These are phyloP conservation scores for Nicotiana rustica DNA, from an alignment of 305 asterid species.

Conservation along the genomic window DNA sequence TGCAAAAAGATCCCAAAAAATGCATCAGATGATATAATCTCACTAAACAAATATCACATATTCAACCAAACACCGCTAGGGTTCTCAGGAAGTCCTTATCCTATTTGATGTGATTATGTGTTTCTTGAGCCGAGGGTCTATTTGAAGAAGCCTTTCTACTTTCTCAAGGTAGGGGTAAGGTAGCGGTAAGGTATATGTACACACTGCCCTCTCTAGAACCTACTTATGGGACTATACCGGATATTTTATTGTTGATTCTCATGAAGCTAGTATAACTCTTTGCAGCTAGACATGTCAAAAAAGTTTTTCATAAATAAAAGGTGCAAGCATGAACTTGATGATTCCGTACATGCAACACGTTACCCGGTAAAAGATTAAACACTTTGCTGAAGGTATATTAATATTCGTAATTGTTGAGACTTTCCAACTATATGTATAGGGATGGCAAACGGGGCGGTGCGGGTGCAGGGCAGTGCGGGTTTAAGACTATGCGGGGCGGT, in stretches of 20 bases:
- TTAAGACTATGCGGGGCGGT: too few species aligned
- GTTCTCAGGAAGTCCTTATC: too few species aligned
- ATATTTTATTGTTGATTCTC: not conserved
- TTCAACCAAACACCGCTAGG: not conserved
- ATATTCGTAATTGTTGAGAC: not conserved
- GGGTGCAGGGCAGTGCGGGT: too few species aligned
- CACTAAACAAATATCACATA: not conserved
- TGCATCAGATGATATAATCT: slow-evolving; percentile 27
- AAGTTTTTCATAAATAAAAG: not conserved
- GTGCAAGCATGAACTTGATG: not conserved
- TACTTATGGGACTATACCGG: too few species aligned
- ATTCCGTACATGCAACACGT: not conserved
- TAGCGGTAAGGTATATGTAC: too few species aligned
- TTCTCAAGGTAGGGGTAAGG: too few species aligned
- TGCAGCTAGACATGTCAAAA: not conserved
- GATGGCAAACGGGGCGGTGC: too few species aligned
- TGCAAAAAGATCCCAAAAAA: slow-evolving; percentile 39
- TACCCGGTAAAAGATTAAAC: not conserved
- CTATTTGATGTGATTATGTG: too few species aligned
- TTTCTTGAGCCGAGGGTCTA: too few species aligned
- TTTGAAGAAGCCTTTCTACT: too few species aligned
- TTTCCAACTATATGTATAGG: not conserved
- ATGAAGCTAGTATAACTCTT: not conserved
- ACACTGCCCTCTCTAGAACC: too few species aligned
- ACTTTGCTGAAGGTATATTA: not conserved